Conservation (phyloP, 202 grass and related monocot species). For the Miscanthus sacchariflorus region DNA sequence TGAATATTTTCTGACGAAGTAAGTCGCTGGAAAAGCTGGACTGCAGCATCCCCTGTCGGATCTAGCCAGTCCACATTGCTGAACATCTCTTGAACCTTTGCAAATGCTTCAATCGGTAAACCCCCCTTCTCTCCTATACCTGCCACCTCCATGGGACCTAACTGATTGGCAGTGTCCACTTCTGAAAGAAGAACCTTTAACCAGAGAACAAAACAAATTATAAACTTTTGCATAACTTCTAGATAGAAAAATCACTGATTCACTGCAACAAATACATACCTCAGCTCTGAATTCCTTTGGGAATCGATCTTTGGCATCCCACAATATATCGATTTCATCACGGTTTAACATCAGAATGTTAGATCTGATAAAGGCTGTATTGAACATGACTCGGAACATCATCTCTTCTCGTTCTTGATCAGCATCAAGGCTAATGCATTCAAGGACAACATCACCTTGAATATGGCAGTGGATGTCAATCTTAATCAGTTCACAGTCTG, state of each 20-base stretch:
- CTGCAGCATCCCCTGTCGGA: slow-evolving; percentile 65
- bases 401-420: slow-evolving; percentile 81
- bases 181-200: slow-evolving; percentile 89
- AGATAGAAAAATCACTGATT: slow-evolving; percentile 8
- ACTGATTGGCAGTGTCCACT: slow-evolving; percentile 76
- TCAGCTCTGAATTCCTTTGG: slow-evolving; percentile 90
- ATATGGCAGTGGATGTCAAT: slow-evolving; percentile 97
- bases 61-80: slow-evolving; percentile 94
- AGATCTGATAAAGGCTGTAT: slow-evolving; percentile 94
- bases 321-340: slow-evolving; percentile 89
- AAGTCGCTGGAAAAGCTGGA: slow-evolving; percentile 75
- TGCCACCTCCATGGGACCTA: slow-evolving; percentile 61
- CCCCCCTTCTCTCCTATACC: slow-evolving; percentile 86
- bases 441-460: slow-evolving; percentile 96
- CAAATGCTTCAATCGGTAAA: slow-evolving; percentile 93
- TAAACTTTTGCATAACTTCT: slow-evolving; percentile 33
- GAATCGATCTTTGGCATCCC: slow-evolving; percentile 92
- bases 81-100: slow-evolving; percentile 95
- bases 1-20: slow-evolving; percentile 70
- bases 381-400: slow-evolving; percentile 99
- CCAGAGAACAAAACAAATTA: slow-evolving; percentile 46
- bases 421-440: slow-evolving; percentile 91
- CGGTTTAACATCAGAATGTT: slow-evolving; percentile 98
- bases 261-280: slow-evolving; percentile 55
- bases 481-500: slow-evolving; percentile 94